Evolutionary conservation across 148 eudicot genomes (phyloP), one percentile per base, ranked within the genome.

Genomic region (Persicaria maculosa): DNA sequence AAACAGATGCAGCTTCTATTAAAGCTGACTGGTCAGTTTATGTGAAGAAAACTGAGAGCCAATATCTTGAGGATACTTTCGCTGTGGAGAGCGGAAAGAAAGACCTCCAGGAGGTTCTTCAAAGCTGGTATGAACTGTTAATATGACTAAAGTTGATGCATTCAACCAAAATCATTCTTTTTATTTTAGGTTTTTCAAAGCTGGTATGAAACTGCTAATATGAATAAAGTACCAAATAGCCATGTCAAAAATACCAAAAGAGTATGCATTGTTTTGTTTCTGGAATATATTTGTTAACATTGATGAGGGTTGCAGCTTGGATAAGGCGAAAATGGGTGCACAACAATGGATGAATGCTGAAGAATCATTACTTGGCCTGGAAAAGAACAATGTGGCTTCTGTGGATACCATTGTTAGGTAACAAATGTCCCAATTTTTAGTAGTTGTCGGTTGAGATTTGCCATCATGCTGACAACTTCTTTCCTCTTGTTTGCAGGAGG

Each of bases 291-390:
- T 20, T 81, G 16, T 53, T 50, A 31, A 65, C 44, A 16, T 57
- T 48, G 40, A 31, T n/a, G 52, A 61, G 47, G 12, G 67, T 79
- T 79, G 65, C 88, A 96, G 99, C 84, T 70, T 90, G 90, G 79
- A 81, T 52, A 87, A 95, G 84, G 90, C 92, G 22, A 85, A 88
- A 81, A 76, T 86, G 80, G 97, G 97, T 47, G 84, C 90, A 50
- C 87, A 83, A 75, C 97, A 96, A 61, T 96, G 99, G 99, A 90
- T 79, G 61, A 85, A 82, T 82, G 94, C 97, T 74, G 91, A 96
- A 72, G 83, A 84, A 73, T 96, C 97, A 11, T 84, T 96, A 87
- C 83, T 96, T 73, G 78, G 83, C 78, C 83, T 96, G 50, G 97
- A 90, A 81, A 86, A 86, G 84, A 86, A 77, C 77, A 96, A 92